Evolutionary conservation across 257 asterid genomes (phyloP).

Genomic region (Scutellaria galericulata): DNA sequence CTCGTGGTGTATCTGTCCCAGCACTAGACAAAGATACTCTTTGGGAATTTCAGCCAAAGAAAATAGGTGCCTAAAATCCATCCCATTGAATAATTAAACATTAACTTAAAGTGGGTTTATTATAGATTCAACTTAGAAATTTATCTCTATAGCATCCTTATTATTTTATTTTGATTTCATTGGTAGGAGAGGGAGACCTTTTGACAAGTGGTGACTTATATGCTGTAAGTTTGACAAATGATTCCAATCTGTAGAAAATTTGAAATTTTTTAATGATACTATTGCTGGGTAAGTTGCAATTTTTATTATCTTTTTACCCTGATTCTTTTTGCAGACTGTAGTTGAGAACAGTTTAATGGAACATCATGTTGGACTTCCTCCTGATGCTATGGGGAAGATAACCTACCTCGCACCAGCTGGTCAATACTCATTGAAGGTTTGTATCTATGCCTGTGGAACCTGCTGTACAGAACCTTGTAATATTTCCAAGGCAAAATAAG

Average conservation of each 20-base stretch:
- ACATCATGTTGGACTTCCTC: conserved; percentile 92
- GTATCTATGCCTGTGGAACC: conserved; percentile 33
- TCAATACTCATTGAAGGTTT: conserved; percentile 88
- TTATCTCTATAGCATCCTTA: conserved; percentile 10
- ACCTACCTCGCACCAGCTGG: conserved; percentile 93
- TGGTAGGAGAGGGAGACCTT: conserved; percentile 93
- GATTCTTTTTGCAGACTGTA: conserved; percentile 64
- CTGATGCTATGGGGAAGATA: conserved; percentile 97
- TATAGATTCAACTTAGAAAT: conserved; percentile 1
- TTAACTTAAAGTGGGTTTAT: no score
- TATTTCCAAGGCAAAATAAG: no score
- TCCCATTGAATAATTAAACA: neutral
- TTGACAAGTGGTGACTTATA: conserved; percentile 93
- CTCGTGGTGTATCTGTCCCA: conserved; percentile 99
- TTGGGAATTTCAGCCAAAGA: conserved; percentile 96
- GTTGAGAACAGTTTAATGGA: conserved; percentile 88
- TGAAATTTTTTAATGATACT: conserved; percentile 18
- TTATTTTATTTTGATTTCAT: conserved; percentile 27
- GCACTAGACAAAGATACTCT: conserved; percentile 97
- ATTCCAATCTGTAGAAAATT: conserved; percentile 19
- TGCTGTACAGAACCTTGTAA: no score
- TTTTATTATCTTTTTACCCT: conserved; percentile 13
- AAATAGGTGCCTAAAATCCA: conserved; percentile 60
- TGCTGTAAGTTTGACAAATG: conserved; percentile 69
- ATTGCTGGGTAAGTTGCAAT: neutral